Evolutionary conservation across 1,139 yeast genomes (phyloP), one percentile per base, ranked within the genome.

Genomic region (Pichia sp.): DNA sequence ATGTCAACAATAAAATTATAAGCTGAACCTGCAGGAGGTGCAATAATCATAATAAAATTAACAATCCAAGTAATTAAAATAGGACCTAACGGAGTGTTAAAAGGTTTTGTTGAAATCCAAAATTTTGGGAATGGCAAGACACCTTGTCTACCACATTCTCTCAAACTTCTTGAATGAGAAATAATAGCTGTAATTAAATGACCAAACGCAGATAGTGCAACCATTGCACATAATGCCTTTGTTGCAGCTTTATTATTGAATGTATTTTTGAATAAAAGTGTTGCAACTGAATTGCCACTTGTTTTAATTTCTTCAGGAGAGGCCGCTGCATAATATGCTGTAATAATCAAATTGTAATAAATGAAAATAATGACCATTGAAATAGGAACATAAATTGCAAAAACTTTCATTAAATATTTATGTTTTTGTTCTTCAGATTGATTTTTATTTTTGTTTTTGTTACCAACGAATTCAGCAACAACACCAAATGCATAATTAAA

Each of bases 141-240:
- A 45, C 76, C 76, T 58, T 72, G 75, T 59, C 76, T 64, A 8
- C 76, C 76, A 59, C 74, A 70, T 55, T 72, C 76, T 60, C 75
- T 67, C 34, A 72, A 60, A 12, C 68, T 53, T 60, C 76, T 65
- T 6, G 74, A 67, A 49, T 71, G 75, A 2, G 72, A 69, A 24
- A 72, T 59, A 42, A 68, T 60, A 9, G 68, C 73, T 11, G 74
- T 69, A 18, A 69, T 53, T 46, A 71, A 62, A 54, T 72, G 75
- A 12, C 75, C 75, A 46, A 70, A 64, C 7, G 75, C 72, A 22
- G 73, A 68, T 23, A 72, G 57, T 3, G 74, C 73, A 51, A 72
- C 72, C 50, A 71, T 60, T 2, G 62, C 68, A 50, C 65, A 66
- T 38, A 69, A 58, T 3, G 70, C 71, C 36, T 61, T 66, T 8